Base-by-base conservation (phyloP, 441 rosid genomes). In the Bocquillonia castaneifolia region DNA sequence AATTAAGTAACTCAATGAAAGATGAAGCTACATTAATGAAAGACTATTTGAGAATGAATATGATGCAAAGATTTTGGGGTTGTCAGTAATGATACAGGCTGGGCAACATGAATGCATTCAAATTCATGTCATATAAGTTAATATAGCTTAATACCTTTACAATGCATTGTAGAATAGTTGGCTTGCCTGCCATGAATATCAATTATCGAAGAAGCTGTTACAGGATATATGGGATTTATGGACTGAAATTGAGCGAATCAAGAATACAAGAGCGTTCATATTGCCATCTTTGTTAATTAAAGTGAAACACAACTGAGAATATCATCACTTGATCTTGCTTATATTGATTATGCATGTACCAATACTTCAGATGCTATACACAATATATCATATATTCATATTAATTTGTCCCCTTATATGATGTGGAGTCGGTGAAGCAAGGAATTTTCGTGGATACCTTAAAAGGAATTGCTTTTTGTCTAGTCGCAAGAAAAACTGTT, bases 1-100 rank as follows among this genome's bases (percentile, higher is more conserved):
- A 52, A 44, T 57, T 63, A 58, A 34, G 37, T 10, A 45, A 34
- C 60, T 6, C 59, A 23, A 55, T n/a, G 39, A 58, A 58, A 71
- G 34, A 44, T 44, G n/a, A 23, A 9, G n/a, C 42, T 22, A 26
- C 31, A 36, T 34, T 63, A 32, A 25, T 61, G 2, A 23, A 17
- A 17, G 5, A 8, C 5, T 58, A 50, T 48, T 22, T 51, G 59
- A 26, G 34, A 62, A 59, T 50, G 51, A 10, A 58, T 34, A 22
- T 28, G 12, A 17, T 12, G 29, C 29, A 57, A 25, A 20, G 14
- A 42, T 52, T 47, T 13, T 28, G 51, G 20, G 28, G 7, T 67
- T 20, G 40, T 28, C 25, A 9, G 20, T 45, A 12, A 63, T 9
- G 14, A 13, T 10, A 29, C 7, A 13, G 47, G 29, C 26, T 13